Conservation (phyloP, 2,329 filamentous ascomycete genomes). For the Pyrenophora graminea region DNA sequence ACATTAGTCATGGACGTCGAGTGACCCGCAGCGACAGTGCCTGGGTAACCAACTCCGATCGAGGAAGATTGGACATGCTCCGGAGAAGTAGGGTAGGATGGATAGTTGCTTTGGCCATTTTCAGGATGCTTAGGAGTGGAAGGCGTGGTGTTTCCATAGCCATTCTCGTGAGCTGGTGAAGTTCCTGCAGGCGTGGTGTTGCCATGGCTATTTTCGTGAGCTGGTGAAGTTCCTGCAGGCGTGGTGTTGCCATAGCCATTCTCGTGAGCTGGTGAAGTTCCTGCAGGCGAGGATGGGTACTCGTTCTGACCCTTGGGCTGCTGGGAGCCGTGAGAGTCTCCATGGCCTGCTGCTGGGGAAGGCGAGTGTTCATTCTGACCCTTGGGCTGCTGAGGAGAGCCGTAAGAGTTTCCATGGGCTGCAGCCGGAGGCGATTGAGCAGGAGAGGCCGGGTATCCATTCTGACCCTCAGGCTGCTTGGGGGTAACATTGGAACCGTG, state of each 20-base stretch:
- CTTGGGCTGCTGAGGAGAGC: neutral
- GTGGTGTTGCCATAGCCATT: too few species aligned
- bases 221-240: too few species aligned
- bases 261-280: too few species aligned
- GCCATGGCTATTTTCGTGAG: too few species aligned
- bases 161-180: too few species aligned
- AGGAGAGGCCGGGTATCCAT: slow-evolving; percentile 10
- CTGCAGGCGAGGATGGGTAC: too few species aligned
- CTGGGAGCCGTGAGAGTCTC: neutral
- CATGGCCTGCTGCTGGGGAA: too few species aligned
- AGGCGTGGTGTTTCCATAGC: too few species aligned
- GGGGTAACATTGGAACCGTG: slow-evolving; percentile 10
- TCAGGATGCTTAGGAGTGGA: too few species aligned
- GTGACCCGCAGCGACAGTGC: neutral
- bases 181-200: too few species aligned
- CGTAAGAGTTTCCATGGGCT: neutral
- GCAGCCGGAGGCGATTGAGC: neutral
- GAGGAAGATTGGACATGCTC: slow-evolving; percentile 1
- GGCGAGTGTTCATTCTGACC: neutral
- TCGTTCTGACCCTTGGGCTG: neutral
- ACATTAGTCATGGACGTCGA: too few species aligned
- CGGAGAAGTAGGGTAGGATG: slow-evolving; percentile 4
- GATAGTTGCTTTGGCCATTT: neutral
- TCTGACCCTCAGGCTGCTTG: slow-evolving; percentile 12
- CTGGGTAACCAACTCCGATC: neutral